These are phyloP conservation scores for Hibiscus mutabilis DNA, from an alignment of 345 rosid genomes.

Conservation along the genomic window DNA sequence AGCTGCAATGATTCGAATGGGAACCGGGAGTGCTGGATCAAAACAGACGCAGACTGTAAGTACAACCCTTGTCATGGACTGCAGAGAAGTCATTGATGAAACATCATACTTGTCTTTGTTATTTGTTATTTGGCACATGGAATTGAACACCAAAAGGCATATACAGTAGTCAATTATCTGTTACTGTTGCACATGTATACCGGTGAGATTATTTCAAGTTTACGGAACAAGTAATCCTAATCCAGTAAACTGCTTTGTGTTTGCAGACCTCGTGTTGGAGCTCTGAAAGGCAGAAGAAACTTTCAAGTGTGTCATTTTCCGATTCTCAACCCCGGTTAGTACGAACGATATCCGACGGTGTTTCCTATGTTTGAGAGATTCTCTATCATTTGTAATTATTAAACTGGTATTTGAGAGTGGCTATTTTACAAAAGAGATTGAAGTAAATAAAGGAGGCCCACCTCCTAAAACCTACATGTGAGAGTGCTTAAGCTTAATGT, in stretches of 20 bases:
- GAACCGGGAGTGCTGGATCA: slow-evolving; percentile 75
- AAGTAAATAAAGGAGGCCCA: slow-evolving; percentile 25
- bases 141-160: too few species aligned
- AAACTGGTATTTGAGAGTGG: slow-evolving; percentile 19
- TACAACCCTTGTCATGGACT: too few species aligned
- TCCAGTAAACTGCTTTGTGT: slow-evolving; percentile 8
- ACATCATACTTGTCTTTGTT: too few species aligned
- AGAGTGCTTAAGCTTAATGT: neutral
- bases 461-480: neutral
- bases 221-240: neutral
- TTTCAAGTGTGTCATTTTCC: neutral
- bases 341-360: neutral
- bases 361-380: slow-evolving; percentile 16
- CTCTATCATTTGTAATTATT: slow-evolving; percentile 8
- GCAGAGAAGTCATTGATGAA: too few species aligned
- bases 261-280: slow-evolving; percentile 69
- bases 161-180: too few species aligned
- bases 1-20: slow-evolving; percentile 45
- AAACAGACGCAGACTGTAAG: slow-evolving; percentile 56
- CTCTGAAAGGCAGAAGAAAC: slow-evolving; percentile 37
- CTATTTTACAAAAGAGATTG: slow-evolving; percentile 19
- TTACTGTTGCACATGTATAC: neutral
- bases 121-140: too few species aligned
- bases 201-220: neutral
- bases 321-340: neutral